Conservation (phyloP, 2,329 filamentous ascomycete species). For the Blastomyces percursus region DNA sequence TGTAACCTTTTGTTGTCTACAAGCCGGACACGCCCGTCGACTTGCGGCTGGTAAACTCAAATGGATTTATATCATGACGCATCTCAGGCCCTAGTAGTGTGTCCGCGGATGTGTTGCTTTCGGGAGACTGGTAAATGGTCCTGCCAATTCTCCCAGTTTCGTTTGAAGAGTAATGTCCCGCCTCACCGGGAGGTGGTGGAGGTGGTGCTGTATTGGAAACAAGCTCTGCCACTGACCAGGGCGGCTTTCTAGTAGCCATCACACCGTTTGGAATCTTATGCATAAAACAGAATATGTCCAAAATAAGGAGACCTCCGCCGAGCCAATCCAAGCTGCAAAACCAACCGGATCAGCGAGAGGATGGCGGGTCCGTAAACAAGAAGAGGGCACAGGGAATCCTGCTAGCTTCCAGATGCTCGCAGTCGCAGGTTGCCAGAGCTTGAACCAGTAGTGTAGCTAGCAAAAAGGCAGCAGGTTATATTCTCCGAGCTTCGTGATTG, state of each 20-base stretch:
- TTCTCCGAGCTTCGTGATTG: neutral
- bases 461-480: neutral
- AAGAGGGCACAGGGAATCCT: neutral
- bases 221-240: constrained; percentile 9
- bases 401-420: neutral
- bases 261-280: neutral
- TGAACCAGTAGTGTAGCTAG: neutral
- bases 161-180: neutral
- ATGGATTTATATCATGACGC: constrained; percentile 7
- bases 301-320: neutral
- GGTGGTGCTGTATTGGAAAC: neutral
- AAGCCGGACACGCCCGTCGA: constrained; percentile 40
- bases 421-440: neutral
- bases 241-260: constrained; percentile 9
- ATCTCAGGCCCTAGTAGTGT: constrained; percentile 3
- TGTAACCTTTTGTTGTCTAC: constrained; percentile 41
- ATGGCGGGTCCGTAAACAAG: neutral
- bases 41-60: constrained; percentile 24
- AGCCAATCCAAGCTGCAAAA: neutral
- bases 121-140: constrained; percentile 8
- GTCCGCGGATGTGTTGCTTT: constrained; percentile 6
- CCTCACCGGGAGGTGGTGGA: neutral
- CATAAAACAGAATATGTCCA: neutral
- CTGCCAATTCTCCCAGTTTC: neutral
- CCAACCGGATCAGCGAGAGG: no score